Conservation (phyloP, 192 early-diverging fungal genomes). For the Diversispora eburnea region DNA sequence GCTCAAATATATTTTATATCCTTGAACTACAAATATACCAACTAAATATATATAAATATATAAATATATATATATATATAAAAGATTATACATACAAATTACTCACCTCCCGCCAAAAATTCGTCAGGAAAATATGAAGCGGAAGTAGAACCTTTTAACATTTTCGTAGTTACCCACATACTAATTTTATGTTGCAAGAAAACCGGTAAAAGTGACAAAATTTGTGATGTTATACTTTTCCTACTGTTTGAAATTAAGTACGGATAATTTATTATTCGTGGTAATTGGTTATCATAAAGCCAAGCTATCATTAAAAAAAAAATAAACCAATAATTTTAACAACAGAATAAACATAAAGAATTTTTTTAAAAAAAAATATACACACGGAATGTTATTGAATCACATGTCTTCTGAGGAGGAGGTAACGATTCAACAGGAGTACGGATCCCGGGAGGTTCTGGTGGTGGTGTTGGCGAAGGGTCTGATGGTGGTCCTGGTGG, state of each 20-base stretch:
- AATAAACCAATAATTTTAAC: neutral
- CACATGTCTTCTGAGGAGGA: neutral
- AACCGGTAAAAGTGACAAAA: conserved; percentile 31
- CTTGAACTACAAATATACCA: neutral
- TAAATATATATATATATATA: neutral
- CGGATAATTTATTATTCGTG: conserved; percentile 39
- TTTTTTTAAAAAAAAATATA: neutral
- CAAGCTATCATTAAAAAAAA: conserved; percentile 4
- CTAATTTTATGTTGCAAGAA: conserved; percentile 31
- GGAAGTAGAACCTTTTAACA: conserved; percentile 27
- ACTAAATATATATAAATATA: neutral
- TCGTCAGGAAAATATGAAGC: conserved; percentile 38
- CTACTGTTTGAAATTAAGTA: conserved; percentile 23
- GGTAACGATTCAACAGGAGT: neutral
- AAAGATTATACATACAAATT: neutral
- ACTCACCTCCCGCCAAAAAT: conserved; percentile 38
- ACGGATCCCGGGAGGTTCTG: neutral
- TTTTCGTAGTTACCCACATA: conserved; percentile 24
- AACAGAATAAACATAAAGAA: neutral
- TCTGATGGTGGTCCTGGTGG: conserved; percentile 7
- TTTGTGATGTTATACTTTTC: conserved; percentile 17
- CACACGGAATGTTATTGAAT: conserved; percentile 19
- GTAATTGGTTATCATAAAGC: conserved; percentile 19
- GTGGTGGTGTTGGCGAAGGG: conserved; percentile 1
- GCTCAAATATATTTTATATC: neutral